Conservation (phyloP, 371 early-diverging fungal genomes). For the Apophysomyces trapeziformis region DNA sequence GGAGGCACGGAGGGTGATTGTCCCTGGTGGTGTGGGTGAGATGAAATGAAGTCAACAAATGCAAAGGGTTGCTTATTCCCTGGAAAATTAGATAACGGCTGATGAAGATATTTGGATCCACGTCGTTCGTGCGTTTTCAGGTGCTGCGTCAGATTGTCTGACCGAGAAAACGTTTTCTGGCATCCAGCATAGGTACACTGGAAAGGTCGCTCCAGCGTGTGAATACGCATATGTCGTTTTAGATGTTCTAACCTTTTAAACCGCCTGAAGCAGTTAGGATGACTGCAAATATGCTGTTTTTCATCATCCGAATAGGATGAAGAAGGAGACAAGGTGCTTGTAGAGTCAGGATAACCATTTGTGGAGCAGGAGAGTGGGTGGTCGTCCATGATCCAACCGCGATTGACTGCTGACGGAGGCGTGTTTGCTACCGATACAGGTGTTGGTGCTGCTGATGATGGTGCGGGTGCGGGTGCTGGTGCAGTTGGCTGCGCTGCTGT, state of each 20-base stretch:
- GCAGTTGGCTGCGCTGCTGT: constrained; percentile 5
- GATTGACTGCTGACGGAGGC: constrained; percentile 14
- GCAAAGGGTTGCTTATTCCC: background rate
- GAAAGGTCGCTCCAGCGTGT: constrained; percentile 84
- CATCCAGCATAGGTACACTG: constrained; percentile 73
- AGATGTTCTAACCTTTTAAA: constrained; percentile 89
- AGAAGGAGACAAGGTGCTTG: constrained; percentile 6
- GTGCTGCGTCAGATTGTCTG: constrained; percentile 74
- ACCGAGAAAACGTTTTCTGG: constrained; percentile 79
- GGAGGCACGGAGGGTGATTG: constrained; percentile 9
- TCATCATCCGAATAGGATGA: constrained; percentile 27
- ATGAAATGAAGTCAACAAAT: constrained; percentile 6
- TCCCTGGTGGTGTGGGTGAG: constrained; percentile 3
- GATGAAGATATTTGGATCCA: background rate
- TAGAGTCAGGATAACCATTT: background rate
- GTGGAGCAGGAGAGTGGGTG: background rate
- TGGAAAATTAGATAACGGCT: background rate
- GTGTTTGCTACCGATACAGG: background rate
- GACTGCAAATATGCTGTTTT: constrained; percentile 59
- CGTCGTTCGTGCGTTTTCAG: constrained; percentile 62
- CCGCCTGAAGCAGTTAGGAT: constrained; percentile 57
- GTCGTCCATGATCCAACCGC: background rate
- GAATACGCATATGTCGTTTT: constrained; percentile 86
- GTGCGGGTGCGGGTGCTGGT: constrained; percentile 15
- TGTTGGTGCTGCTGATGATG: background rate